Evolutionary conservation across 2,329 filamentous ascomycete genomes (phyloP).

Genomic region (Penicillium sp.): DNA sequence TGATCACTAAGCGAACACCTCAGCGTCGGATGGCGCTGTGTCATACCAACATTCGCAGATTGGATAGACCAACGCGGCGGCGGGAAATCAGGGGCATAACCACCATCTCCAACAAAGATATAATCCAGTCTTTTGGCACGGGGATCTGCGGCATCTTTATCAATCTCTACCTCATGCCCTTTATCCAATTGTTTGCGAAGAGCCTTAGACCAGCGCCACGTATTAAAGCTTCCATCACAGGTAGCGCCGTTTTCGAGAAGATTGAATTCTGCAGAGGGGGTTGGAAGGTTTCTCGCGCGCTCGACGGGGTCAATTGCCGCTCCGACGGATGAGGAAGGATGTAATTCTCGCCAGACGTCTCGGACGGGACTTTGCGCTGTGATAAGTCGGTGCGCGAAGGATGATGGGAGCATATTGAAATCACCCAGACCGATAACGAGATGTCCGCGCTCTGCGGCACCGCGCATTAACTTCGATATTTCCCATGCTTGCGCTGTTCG

Average conservation of each 20-base stretch:
- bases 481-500: constrained; percentile 94
- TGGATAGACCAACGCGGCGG: constrained; percentile 69
- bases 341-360: constrained; percentile 82
- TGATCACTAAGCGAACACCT: constrained; percentile 91
- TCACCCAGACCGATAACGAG: constrained; percentile 86
- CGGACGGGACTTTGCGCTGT: constrained; percentile 75
- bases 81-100: constrained; percentile 35
- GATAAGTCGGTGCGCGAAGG: constrained; percentile 81
- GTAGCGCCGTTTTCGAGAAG: constrained; percentile 81
- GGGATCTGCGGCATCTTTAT: constrained; percentile 70
- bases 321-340: constrained; percentile 83
- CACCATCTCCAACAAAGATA: constrained; percentile 75
- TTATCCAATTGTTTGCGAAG: constrained; percentile 70
- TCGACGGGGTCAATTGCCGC: constrained; percentile 71
- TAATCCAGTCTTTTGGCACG: constrained; percentile 91
- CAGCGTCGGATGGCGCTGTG: constrained; percentile 76
- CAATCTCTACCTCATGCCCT: constrained; percentile 66
- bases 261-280: constrained; percentile 80
- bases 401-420: constrained; percentile 94
- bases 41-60: constrained; percentile 75
- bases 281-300: constrained; percentile 64
- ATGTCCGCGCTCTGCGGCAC: constrained; percentile 77
- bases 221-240: constrained; percentile 84
- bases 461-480: constrained; percentile 84
- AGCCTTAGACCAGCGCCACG: constrained; percentile 84